A percentile compares a stretch with the other conserved stretches of the same genome.
Evolutionary conservation across 75 land plant species (phyloP).

Genomic region (Pinus taeda): DNA sequence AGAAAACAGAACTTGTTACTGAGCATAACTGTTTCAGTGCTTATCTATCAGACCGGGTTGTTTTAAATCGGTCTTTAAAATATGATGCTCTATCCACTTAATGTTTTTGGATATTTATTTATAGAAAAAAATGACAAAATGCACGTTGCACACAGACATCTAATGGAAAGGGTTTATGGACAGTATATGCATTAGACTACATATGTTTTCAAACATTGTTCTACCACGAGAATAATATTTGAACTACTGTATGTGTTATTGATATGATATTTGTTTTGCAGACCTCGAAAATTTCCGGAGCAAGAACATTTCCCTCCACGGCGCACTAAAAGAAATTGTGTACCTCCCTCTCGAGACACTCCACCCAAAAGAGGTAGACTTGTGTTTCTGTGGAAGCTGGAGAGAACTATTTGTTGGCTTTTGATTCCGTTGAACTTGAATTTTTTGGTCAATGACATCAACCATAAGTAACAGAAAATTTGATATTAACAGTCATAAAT

Average conservation of each 20-base stretch:
- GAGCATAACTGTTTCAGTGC: neutral
- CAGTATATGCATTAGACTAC: neutral
- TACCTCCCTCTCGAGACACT: constrained; percentile 87
- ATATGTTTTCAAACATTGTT: neutral
- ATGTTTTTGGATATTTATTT: neutral
- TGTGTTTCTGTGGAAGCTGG: neutral
- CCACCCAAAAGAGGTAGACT: constrained; percentile 89
- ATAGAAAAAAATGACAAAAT: neutral
- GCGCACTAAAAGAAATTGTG: constrained; percentile 55
- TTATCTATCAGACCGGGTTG: neutral
- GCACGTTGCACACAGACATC: neutral
- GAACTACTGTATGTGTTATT: neutral
- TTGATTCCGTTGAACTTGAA: neutral
- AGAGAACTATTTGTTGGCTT: neutral
- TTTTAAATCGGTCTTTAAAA: neutral
- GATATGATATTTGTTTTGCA: constrained; percentile 19
- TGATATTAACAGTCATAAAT: too few species aligned
- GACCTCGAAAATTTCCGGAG: constrained; percentile 45
- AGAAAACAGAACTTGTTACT: neutral
- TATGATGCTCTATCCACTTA: neutral
- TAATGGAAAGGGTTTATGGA: neutral
- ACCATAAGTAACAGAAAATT: too few species aligned
- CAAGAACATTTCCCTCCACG: constrained; percentile 55
- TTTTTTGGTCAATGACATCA: too few species aligned
- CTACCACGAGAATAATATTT: neutral